These are phyloP conservation scores for Annulohypoxylon bovei DNA, from an alignment of 495 filamentous ascomycete species.

Conservation along the genomic window DNA sequence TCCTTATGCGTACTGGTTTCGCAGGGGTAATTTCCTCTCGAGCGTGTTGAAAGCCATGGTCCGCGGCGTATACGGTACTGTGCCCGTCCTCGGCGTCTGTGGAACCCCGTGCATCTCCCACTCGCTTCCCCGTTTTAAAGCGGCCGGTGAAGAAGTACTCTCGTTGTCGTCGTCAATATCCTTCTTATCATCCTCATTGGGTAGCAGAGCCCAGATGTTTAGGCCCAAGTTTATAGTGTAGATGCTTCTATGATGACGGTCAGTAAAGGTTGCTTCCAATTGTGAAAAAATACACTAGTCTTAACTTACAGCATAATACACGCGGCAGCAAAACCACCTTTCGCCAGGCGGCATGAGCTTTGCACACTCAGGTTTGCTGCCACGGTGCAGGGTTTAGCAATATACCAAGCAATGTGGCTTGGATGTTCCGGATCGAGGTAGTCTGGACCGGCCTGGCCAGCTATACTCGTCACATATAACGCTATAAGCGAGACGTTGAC, in stretches of 20 bases:
- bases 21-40: slow-evolving; percentile 59
- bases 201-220: slow-evolving; percentile 69
- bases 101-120: slow-evolving; percentile 59
- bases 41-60: slow-evolving; percentile 66
- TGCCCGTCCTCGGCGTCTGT: slow-evolving; percentile 41
- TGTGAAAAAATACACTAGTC: slow-evolving; percentile 11
- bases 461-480: slow-evolving; percentile 73
- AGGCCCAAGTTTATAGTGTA: slow-evolving; percentile 67
- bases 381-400: slow-evolving; percentile 78
- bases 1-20: slow-evolving; percentile 29
- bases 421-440: slow-evolving; percentile 76
- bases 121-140: slow-evolving; percentile 39
- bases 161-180: slow-evolving; percentile 52
- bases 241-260: slow-evolving; percentile 51
- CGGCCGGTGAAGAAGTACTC: slow-evolving; percentile 31
- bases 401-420: slow-evolving; percentile 81
- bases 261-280: not conserved
- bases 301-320: slow-evolving; percentile 74
- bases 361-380: slow-evolving; percentile 63
- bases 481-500: slow-evolving; percentile 67
- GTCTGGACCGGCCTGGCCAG: slow-evolving; percentile 82
- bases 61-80: slow-evolving; percentile 60
- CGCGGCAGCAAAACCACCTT: slow-evolving; percentile 75
- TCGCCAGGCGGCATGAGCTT: slow-evolving; percentile 80
- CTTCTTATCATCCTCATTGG: slow-evolving; percentile 58